phyloP scores from a whole-genome alignment of 164 flowering plant species.

The Buxus sempervirens region DNA sequence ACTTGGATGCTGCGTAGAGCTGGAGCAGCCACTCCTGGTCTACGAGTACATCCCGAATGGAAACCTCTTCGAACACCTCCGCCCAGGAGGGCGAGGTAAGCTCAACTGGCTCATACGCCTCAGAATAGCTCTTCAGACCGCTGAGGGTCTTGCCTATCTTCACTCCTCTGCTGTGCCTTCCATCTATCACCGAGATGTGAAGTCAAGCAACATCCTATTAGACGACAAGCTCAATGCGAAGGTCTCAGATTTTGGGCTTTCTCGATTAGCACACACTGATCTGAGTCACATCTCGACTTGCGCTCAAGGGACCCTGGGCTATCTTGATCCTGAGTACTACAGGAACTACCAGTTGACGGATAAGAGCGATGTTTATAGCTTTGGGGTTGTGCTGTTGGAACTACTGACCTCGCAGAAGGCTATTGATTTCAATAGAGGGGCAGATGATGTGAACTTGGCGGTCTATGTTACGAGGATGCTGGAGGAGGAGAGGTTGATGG shows the following conservation, averaged over 20 bases:
- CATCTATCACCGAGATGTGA: slow-evolving; percentile 57
- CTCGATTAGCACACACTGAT: slow-evolving; percentile 48
- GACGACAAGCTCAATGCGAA: slow-evolving; percentile 51
- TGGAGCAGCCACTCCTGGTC: slow-evolving; percentile 54
- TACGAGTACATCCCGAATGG: slow-evolving; percentile 58
- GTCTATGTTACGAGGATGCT: slow-evolving; percentile 38
- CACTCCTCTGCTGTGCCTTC: slow-evolving; percentile 58
- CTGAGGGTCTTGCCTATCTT: slow-evolving; percentile 60
- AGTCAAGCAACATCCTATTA: slow-evolving; percentile 56
- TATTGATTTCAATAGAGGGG: slow-evolving; percentile 38
- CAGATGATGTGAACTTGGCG: slow-evolving; percentile 54
- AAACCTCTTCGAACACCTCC: slow-evolving; percentile 38
- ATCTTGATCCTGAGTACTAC: slow-evolving; percentile 63
- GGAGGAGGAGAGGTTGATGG: slow-evolving; percentile 46
- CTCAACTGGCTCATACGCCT: slow-evolving; percentile 41
- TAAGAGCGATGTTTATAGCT: slow-evolving; percentile 68
- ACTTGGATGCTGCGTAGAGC: slow-evolving; percentile 65
- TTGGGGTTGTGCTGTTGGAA: slow-evolving; percentile 56
- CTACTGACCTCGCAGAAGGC: slow-evolving; percentile 52
- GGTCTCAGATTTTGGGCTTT: slow-evolving; percentile 58
- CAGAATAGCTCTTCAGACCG: slow-evolving; percentile 42
- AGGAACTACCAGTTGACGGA: slow-evolving; percentile 64
- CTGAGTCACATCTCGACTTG: slow-evolving; percentile 59
- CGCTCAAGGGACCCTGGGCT: slow-evolving; percentile 65
- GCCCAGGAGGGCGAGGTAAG: neutral